A percentile compares a stretch with the other conserved stretches of the same genome.
phyloP scores from a whole-genome alignment of 2,329 filamentous ascomycete genomes.

The Trichoderma atrobrunneum region DNA sequence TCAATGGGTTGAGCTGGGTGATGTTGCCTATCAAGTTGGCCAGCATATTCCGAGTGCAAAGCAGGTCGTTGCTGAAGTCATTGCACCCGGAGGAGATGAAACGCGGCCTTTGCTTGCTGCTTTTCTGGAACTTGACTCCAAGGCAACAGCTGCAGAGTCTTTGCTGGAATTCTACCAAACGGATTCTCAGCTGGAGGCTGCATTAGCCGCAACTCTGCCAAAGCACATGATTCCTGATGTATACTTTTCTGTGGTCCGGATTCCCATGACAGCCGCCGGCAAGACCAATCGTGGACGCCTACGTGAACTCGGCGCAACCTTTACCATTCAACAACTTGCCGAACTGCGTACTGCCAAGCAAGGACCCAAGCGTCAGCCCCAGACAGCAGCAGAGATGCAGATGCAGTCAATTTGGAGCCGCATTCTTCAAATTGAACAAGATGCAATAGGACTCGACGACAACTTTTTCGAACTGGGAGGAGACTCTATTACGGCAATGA shows the following conservation, averaged over 20 bases:
- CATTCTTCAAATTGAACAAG: background rate
- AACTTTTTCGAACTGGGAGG: background rate
- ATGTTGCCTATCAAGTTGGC: conserved; percentile 14
- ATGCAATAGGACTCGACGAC: background rate
- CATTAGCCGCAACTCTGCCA: too few relatives aligned
- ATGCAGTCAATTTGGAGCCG: background rate
- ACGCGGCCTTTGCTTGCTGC: background rate
- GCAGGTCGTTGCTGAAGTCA: background rate
- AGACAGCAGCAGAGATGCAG: too few relatives aligned
- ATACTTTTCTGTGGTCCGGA: too few relatives aligned
- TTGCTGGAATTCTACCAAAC: too few relatives aligned
- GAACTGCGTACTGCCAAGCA: too few relatives aligned
- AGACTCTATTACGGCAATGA: background rate
- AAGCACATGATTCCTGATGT: too few relatives aligned
- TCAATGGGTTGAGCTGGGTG: conserved; percentile 47
- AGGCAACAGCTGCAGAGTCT: background rate
- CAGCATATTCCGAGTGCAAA: background rate
- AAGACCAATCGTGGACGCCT: too few relatives aligned
- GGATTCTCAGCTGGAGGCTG: too few relatives aligned
- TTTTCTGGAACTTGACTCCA: background rate
- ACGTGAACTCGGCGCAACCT: too few relatives aligned
- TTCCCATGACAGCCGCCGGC: too few relatives aligned
- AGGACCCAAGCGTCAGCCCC: too few relatives aligned
- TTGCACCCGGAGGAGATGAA: background rate
- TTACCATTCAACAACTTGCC: too few relatives aligned